phyloP scores from a whole-genome alignment of 1,139 yeast genomes.

The Pichia sp. region DNA sequence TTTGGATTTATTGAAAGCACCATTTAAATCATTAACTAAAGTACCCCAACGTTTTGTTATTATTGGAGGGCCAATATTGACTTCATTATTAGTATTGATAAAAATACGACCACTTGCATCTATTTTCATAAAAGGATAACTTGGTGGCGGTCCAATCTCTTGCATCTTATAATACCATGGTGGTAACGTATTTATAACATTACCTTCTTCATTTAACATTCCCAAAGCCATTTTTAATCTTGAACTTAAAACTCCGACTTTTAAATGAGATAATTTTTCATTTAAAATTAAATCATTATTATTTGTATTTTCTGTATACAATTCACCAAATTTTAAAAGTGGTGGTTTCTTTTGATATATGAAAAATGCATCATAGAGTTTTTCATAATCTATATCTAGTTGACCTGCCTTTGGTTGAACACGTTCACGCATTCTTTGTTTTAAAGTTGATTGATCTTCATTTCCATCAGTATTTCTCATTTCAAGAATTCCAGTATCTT shows the following conservation, averaged over 20 bases:
- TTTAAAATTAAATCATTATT: constrained; percentile 18
- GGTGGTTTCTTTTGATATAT: constrained; percentile 71
- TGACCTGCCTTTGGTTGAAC: constrained; percentile 89
- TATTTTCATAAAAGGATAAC: constrained; percentile 64
- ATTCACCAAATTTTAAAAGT: constrained; percentile 63
- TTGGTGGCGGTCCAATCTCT: constrained; percentile 76
- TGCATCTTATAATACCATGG: constrained; percentile 81
- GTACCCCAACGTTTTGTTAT: constrained; percentile 14
- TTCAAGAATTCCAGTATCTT: constrained; percentile 79
- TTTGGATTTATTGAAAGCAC: constrained; percentile 33
- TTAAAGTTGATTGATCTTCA: constrained; percentile 32
- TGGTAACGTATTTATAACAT: constrained; percentile 38
- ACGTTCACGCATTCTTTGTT: constrained; percentile 72
- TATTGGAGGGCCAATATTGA: constrained; percentile 6
- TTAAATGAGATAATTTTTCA: constrained; percentile 32
- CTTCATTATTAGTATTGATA: constrained; percentile 2
- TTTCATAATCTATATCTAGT: constrained; percentile 79
- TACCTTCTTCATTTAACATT: constrained; percentile 38
- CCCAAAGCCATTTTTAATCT: constrained; percentile 65
- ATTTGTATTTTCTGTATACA: constrained; percentile 34
- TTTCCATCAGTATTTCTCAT: constrained; percentile 63
- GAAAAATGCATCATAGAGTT: constrained; percentile 81
- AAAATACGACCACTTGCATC: constrained; percentile 6
- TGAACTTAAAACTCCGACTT: constrained; percentile 65
- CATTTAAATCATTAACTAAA: constrained; percentile 14